Percentiles rank a stretch among this genome's conserved stretches.
These are phyloP conservation scores for Xerocomellus amylosporus DNA, from an alignment of 768 basidiomycete genomes.

Conservation along the genomic window DNA sequence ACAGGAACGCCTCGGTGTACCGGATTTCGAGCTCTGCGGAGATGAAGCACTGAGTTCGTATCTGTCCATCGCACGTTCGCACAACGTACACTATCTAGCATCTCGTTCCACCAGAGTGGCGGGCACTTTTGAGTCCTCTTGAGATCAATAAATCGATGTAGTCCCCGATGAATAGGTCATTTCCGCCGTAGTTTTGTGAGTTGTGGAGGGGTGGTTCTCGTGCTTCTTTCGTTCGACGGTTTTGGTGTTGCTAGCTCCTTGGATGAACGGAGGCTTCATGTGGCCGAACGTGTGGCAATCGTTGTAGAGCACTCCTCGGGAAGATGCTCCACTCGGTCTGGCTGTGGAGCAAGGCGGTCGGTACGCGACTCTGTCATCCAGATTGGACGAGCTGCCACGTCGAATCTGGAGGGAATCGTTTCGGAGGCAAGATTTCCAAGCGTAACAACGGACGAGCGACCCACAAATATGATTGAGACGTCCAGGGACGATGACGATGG, in stretches of 20 bases:
- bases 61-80: conserved; percentile 27
- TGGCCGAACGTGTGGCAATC: neutral
- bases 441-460: neutral
- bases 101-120: conserved; percentile 14
- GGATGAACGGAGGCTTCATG: neutral
- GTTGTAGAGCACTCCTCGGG: neutral
- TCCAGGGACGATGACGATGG: conserved; percentile 1
- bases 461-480: neutral
- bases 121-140: conserved; percentile 1
- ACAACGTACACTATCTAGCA: conserved; percentile 13
- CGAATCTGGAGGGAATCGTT: conserved; percentile 1
- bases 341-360: neutral
- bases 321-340: neutral
- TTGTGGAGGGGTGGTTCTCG: conserved; percentile 1
- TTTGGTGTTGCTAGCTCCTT: conserved; percentile 9
- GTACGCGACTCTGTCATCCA: neutral
- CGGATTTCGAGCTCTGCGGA: conserved; percentile 28
- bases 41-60: conserved; percentile 23
- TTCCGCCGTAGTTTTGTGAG: conserved; percentile 22
- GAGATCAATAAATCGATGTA: conserved; percentile 24
- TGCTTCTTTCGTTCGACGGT: conserved; percentile 7
- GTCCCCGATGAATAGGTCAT: conserved; percentile 13
- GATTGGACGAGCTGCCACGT: conserved; percentile 5
- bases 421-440: neutral
- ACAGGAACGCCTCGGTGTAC: conserved; percentile 30